phyloP scores from a whole-genome alignment of 768 basidiomycete genomes.

The Leccinum boreale region DNA sequence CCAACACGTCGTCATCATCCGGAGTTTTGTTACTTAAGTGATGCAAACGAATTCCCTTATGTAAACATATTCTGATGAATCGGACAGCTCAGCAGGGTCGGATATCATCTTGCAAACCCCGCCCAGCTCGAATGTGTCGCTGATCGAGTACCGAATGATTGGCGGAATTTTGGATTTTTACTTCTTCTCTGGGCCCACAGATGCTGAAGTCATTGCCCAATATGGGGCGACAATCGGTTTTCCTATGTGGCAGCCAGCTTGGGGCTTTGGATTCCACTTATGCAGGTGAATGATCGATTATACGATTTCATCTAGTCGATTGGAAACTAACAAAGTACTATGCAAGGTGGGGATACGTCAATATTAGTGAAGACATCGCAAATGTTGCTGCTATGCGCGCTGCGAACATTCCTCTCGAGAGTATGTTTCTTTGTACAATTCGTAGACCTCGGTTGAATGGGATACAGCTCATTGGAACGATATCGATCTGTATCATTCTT shows the following conservation, averaged over 20 bases:
- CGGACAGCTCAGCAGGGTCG: slow-evolving; percentile 58
- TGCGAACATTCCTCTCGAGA: slow-evolving; percentile 74
- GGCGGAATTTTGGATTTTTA: slow-evolving; percentile 80
- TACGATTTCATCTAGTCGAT: not conserved
- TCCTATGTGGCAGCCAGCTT: slow-evolving; percentile 69
- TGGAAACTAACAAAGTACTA: not conserved
- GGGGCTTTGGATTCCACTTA: slow-evolving; percentile 79
- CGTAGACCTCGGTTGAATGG: not conserved
- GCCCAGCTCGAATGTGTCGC: slow-evolving; percentile 47
- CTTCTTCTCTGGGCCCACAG: slow-evolving; percentile 60
- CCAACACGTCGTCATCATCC: slow-evolving; percentile 57
- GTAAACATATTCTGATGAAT: slow-evolving; percentile 3
- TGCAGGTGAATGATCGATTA: slow-evolving; percentile 42
- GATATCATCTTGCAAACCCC: slow-evolving; percentile 70
- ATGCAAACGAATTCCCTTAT: not conserved
- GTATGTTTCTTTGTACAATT: slow-evolving; percentile 26
- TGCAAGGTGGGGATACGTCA: slow-evolving; percentile 43
- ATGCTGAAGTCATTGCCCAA: slow-evolving; percentile 61
- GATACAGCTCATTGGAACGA: slow-evolving; percentile 71
- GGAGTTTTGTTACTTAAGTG: slow-evolving; percentile 78
- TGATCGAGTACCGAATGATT: slow-evolving; percentile 70
- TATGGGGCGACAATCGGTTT: slow-evolving; percentile 65
- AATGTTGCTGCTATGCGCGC: slow-evolving; percentile 58
- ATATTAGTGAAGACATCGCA: slow-evolving; percentile 54
- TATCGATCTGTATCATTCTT: slow-evolving; percentile 68